Evolutionary conservation across 192 early-diverging fungal species (phyloP).

Genomic region (Linnemannia zychae): DNA sequence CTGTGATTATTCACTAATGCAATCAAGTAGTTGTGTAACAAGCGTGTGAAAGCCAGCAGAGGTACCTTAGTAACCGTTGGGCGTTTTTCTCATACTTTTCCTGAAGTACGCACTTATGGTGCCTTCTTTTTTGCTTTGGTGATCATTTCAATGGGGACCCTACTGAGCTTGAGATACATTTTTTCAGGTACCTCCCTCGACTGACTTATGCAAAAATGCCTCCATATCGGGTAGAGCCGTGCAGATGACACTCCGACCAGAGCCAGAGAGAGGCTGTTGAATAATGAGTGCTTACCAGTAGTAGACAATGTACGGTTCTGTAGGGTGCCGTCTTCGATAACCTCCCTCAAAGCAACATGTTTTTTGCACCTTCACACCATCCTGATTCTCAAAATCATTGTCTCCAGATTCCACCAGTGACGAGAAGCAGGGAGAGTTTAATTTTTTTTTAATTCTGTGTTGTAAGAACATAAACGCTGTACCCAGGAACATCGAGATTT

Average conservation of each 20-base stretch:
- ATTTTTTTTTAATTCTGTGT: not conserved
- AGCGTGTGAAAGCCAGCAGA: conserved; percentile 15
- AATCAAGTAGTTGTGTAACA: conserved; percentile 13
- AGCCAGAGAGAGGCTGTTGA: conserved; percentile 9
- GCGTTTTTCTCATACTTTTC: not conserved
- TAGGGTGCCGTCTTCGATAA: not conserved
- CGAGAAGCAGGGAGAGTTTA: not conserved
- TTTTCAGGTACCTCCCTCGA: conserved; percentile 13
- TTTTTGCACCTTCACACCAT: not conserved
- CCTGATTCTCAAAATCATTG: conserved; percentile 6
- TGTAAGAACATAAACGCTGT: not conserved
- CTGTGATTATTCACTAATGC: conserved; percentile 1
- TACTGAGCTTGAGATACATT: conserved; percentile 3
- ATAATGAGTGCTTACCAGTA: not conserved
- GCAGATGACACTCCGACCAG: conserved; percentile 15
- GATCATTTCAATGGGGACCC: conserved; percentile 5
- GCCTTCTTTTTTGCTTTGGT: conserved; percentile 10
- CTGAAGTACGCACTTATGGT: conserved; percentile 8
- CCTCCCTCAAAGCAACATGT: not conserved
- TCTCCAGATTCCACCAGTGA: not conserved
- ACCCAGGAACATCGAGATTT: not conserved
- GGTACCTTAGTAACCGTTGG: not conserved
- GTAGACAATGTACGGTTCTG: conserved; percentile 2
- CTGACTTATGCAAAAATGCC: conserved; percentile 4
- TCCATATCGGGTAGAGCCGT: conserved; percentile 4